A percentile compares a stretch with the other conserved stretches of the same genome.
Conservation (phyloP, 306 rosid genomes). For the Trifolium repens region DNA sequence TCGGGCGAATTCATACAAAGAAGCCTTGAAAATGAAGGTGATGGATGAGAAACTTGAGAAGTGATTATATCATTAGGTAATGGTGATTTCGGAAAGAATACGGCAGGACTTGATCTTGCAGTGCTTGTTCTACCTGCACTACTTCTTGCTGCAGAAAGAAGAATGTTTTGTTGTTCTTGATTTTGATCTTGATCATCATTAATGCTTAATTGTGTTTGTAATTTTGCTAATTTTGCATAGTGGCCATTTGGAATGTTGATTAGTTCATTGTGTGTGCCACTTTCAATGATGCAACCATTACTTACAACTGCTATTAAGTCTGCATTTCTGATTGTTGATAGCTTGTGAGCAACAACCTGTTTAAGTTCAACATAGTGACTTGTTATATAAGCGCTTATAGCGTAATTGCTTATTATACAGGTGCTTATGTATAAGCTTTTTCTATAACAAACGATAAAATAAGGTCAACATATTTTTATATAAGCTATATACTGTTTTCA, state of each 20-base stretch:
- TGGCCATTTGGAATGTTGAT: slow-evolving; percentile 66
- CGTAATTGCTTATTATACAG: too few relatives aligned
- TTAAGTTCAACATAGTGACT: slow-evolving; percentile 12
- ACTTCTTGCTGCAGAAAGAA: slow-evolving; percentile 69
- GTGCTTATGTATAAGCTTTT: background rate
- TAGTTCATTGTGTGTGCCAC: slow-evolving; percentile 76
- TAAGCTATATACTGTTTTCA: too few relatives aligned
- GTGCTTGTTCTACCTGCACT: slow-evolving; percentile 73
- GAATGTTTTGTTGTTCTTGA: slow-evolving; percentile 33
- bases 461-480: too few relatives aligned
- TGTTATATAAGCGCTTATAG: background rate
- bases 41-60: slow-evolving; percentile 44
- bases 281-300: slow-evolving; percentile 74
- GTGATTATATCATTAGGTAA: slow-evolving; percentile 36
- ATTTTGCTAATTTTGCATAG: slow-evolving; percentile 76
- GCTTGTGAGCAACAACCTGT: slow-evolving; percentile 97
- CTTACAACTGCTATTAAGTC: slow-evolving; percentile 80
- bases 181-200: slow-evolving; percentile 67
- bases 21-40: slow-evolving; percentile 78
- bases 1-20: slow-evolving; percentile 75
- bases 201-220: slow-evolving; percentile 75
- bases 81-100: slow-evolving; percentile 64
- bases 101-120: slow-evolving; percentile 73
- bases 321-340: slow-evolving; percentile 87
- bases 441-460: too few relatives aligned